Percentiles rank a stretch among this genome's conserved stretches.
Conservation (phyloP, 768 basidiomycete genomes). For the Asterophora lycoperdoides region DNA sequence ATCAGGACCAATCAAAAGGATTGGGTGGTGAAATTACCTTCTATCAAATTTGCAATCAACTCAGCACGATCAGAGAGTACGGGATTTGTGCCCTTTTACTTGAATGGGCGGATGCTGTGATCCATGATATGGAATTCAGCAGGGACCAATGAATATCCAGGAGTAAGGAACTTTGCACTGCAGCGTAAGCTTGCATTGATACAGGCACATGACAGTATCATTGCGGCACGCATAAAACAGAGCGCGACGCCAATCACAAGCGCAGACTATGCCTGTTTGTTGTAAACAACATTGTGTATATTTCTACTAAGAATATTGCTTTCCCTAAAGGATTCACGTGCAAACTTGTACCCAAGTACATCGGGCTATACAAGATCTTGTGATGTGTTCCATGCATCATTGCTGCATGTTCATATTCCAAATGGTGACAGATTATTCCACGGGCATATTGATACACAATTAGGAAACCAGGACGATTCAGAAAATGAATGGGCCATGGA, state of each 20-base stretch:
- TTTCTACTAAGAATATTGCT: conserved; percentile 1
- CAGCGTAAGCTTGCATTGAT: conserved; percentile 4
- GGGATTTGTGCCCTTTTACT: background rate
- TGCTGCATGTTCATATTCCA: background rate
- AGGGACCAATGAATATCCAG: background rate
- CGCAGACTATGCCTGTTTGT: conserved; percentile 4
- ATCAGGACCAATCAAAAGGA: conserved; percentile 8
- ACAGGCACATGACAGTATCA: conserved; percentile 7
- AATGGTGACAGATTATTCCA: too few species aligned
- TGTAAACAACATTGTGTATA: conserved; percentile 4
- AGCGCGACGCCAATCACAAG: background rate
- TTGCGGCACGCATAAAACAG: conserved; percentile 6
- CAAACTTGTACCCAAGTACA: conserved; percentile 9
- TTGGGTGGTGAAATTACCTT: conserved; percentile 2
- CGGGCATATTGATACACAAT: too few species aligned
- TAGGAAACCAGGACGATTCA: too few species aligned
- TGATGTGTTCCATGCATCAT: background rate
- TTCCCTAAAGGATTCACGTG: conserved; percentile 3
- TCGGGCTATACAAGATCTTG: conserved; percentile 6
- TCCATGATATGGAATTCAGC: conserved; percentile 8
- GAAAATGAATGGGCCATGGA: too few species aligned
- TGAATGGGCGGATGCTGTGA: conserved; percentile 1
- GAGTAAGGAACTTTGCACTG: conserved; percentile 2
- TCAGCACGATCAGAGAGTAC: background rate
- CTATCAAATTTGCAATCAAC: background rate